Evolutionary conservation across 306 rosid genomes (phyloP).

Genomic region (Malus domestica): DNA sequence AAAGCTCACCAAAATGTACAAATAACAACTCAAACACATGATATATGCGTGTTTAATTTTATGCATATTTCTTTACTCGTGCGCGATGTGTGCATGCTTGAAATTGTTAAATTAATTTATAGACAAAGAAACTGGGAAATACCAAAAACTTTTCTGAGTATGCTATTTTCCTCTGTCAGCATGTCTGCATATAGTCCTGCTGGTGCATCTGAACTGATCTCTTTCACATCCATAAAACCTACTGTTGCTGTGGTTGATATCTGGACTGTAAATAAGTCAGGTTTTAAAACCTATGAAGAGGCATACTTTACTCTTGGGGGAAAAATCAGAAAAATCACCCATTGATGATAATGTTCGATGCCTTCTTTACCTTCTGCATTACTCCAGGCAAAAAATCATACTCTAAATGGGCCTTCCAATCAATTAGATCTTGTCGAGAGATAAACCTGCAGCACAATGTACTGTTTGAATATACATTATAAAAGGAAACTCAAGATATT

Average conservation of each 20-base stretch:
- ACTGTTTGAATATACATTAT: slow-evolving; percentile 2
- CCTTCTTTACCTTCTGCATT: slow-evolving; percentile 54
- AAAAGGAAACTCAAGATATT: slow-evolving; percentile 11
- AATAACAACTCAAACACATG: too few relatives aligned
- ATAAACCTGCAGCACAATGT: slow-evolving; percentile 50
- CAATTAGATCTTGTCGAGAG: slow-evolving; percentile 75
- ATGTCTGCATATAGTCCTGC: slow-evolving; percentile 66
- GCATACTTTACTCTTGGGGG: slow-evolving; percentile 7
- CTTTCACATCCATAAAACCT: slow-evolving; percentile 87
- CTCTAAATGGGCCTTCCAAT: slow-evolving; percentile 87
- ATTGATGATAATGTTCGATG: slow-evolving; percentile 8
- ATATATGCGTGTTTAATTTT: not conserved
- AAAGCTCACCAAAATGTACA: too few relatives aligned
- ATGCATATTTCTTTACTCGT: not conserved
- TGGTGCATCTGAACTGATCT: slow-evolving; percentile 42
- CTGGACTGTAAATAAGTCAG: slow-evolving; percentile 99
- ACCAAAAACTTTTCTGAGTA: slow-evolving; percentile 89
- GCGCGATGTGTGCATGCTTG: not conserved
- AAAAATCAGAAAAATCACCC: not conserved
- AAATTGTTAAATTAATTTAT: not conserved
- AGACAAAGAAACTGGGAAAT: slow-evolving; percentile 5
- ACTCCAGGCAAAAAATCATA: slow-evolving; percentile 45
- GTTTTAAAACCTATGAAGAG: slow-evolving; percentile 49
- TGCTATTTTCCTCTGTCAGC: slow-evolving; percentile 64
- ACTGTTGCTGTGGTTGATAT: slow-evolving; percentile 59